phyloP scores from a whole-genome alignment of 2,329 filamentous ascomycete species.

The Samsoniella hepiali region DNA sequence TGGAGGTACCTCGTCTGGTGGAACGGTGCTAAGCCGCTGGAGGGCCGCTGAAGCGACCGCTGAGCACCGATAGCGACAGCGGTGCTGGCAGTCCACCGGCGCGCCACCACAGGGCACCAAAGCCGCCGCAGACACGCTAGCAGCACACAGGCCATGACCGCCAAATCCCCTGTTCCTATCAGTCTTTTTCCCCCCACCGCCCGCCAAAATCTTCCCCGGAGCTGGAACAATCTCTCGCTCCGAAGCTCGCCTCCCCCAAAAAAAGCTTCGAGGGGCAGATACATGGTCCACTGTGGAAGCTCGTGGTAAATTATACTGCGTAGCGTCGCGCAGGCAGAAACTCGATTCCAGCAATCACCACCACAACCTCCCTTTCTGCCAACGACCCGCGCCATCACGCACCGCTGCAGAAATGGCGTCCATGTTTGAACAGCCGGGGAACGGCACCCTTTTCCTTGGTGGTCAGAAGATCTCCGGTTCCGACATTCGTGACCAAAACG shows the following conservation, averaged over 20 bases:
- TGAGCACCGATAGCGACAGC: not conserved
- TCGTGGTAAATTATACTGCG: slow-evolving; percentile 14
- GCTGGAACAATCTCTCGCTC: slow-evolving; percentile 17
- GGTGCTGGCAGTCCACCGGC: not conserved
- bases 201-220: not conserved
- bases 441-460: slow-evolving; percentile 94
- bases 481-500: slow-evolving; percentile 97
- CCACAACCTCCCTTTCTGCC: slow-evolving; percentile 11
- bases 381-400: slow-evolving; percentile 6
- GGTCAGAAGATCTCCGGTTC: slow-evolving; percentile 95
- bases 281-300: slow-evolving; percentile 18
- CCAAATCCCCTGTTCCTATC: not conserved
- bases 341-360: slow-evolving; percentile 9
- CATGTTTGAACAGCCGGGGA: slow-evolving; percentile 93
- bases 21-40: not conserved
- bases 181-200: not conserved
- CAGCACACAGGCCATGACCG: not conserved
- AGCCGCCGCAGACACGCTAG: not conserved
- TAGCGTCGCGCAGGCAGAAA: slow-evolving; percentile 18
- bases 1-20: too few relatives aligned
- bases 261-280: slow-evolving; percentile 19
- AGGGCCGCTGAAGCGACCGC: not conserved
- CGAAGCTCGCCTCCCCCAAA: slow-evolving; percentile 10
- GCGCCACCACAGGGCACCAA: not conserved
- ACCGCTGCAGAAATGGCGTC: slow-evolving; percentile 65